These are phyloP conservation scores for Backusella tarrabulga DNA, from an alignment of 192 early-diverging fungal species.

Conservation along the genomic window DNA sequence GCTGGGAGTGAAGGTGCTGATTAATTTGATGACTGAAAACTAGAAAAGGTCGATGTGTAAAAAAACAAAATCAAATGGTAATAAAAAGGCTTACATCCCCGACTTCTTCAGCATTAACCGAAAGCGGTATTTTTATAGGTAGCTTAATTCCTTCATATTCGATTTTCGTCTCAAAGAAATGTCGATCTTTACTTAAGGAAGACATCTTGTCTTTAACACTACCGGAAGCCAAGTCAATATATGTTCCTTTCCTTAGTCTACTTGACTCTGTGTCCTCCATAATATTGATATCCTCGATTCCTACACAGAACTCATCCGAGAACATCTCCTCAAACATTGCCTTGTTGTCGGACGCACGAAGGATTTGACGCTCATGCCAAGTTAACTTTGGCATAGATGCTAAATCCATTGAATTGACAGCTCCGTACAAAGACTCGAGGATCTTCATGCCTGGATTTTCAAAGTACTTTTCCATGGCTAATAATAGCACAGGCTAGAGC, in stretches of 20 bases:
- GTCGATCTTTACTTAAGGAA: constrained; percentile 78
- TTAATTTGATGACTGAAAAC: constrained; percentile 82
- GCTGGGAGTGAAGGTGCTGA: constrained; percentile 71
- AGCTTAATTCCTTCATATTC: constrained; percentile 84
- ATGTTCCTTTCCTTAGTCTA: constrained; percentile 45
- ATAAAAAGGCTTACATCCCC: constrained; percentile 68
- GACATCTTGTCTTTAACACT: constrained; percentile 41
- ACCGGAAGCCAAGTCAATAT: constrained; percentile 46
- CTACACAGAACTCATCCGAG: constrained; percentile 1
- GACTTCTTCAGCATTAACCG: constrained; percentile 85
- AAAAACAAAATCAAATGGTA: not conserved
- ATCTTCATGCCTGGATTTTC: constrained; percentile 68
- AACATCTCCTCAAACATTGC: constrained; percentile 87
- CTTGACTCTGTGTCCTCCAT: constrained; percentile 4
- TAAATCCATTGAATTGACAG: constrained; percentile 86
- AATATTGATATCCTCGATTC: constrained; percentile 19
- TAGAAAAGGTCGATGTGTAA: constrained; percentile 20
- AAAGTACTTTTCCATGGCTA: constrained; percentile 93
- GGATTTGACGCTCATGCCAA: constrained; percentile 76
- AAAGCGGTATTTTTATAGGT: constrained; percentile 85
- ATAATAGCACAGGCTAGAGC: constrained; percentile 76
- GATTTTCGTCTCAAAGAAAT: constrained; percentile 83
- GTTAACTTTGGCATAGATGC: constrained; percentile 76
- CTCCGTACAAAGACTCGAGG: constrained; percentile 74
- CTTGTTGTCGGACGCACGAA: constrained; percentile 80